Base-by-base conservation (phyloP, 2,329 filamentous ascomycete genomes). In the Aspergillus fijiensis region DNA sequence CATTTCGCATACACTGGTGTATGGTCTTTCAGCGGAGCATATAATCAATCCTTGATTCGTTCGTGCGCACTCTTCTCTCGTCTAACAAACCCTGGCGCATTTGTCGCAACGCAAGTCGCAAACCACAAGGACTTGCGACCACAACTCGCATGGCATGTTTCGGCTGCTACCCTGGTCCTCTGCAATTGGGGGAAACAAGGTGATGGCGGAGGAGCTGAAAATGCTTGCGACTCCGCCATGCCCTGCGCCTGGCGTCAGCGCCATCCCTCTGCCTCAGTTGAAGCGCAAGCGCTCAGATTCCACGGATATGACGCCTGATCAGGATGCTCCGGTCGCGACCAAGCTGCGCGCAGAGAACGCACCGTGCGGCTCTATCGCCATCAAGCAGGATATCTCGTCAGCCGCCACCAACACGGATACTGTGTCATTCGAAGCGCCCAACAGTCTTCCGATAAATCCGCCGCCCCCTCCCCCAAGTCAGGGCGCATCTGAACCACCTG, bases 201-300 rank as follows among this genome's bases (percentile, higher is more conserved):
- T 77, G 67, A 73, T 74, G 62, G 68, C 73, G 60, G 75, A 78
- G 65, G 76, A 80, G 66, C 70, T 76, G 69, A 79, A 77, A 66
- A 76, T 77, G 74, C 69, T 80, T 65, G 72, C 75, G 51, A 67
- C 74, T 47, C 68, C 75, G 49, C 66, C 74, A 58, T 74, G 72
- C 63, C 65, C 71, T 50, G 63, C 69, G 39, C 67, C 72, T 1
- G 65, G 65, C 52, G 59, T 75, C 60, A 72, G 68, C 52, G 61
- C 58, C 53, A 64, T 74, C 42, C 60, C 72, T 45, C 62, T 72
- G 33, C 80, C 79, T 64, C 81, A 81, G 67, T 74, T 85, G 69
- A 88, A 88, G 79, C 82, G 85, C 63, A 87, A 87, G 73, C 79
- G 81, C 58, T 80, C 80, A 33, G 79, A 80, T 63, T 84, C 81